Percentiles rank a stretch among this genome's conserved stretches.
Conservation (phyloP, 2,329 filamentous ascomycete species). For the Cladosporium phlei region DNA sequence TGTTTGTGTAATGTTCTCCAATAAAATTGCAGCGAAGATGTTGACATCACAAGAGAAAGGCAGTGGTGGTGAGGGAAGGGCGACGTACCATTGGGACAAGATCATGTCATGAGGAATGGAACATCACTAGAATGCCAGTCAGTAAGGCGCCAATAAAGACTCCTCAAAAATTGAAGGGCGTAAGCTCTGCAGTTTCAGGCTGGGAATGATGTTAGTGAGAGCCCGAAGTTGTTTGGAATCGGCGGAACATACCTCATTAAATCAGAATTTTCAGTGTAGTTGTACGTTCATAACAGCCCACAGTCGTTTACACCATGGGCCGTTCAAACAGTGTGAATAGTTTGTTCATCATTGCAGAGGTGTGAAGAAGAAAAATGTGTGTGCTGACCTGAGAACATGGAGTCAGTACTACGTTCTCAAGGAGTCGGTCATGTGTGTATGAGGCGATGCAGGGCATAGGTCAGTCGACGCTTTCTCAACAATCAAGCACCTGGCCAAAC, state of each 20-base stretch:
- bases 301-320: constrained; percentile 45
- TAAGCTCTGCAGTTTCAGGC: constrained; percentile 28
- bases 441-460: constrained; percentile 22
- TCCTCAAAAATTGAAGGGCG: constrained; percentile 5
- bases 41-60: constrained; percentile 18
- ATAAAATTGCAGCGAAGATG: constrained; percentile 16
- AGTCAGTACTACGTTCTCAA: constrained; percentile 19
- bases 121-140: constrained; percentile 3
- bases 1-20: constrained; percentile 16
- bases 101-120: neutral
- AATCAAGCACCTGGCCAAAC: constrained; percentile 52
- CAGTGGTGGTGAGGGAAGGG: neutral
- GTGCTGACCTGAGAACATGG: constrained; percentile 19
- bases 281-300: constrained; percentile 51
- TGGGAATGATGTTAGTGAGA: constrained; percentile 26
- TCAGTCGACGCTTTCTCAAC: constrained; percentile 68
- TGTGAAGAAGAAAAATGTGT: neutral
- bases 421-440: neutral
- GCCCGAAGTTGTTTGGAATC: constrained; percentile 25
- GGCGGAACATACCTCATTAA: constrained; percentile 56
- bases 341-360: constrained; percentile 56
- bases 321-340: constrained; percentile 69
- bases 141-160: neutral
- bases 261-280: constrained; percentile 64
- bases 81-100: neutral